phyloP scores from a whole-genome alignment of 768 basidiomycete species.

The Tricholoma sp. region DNA sequence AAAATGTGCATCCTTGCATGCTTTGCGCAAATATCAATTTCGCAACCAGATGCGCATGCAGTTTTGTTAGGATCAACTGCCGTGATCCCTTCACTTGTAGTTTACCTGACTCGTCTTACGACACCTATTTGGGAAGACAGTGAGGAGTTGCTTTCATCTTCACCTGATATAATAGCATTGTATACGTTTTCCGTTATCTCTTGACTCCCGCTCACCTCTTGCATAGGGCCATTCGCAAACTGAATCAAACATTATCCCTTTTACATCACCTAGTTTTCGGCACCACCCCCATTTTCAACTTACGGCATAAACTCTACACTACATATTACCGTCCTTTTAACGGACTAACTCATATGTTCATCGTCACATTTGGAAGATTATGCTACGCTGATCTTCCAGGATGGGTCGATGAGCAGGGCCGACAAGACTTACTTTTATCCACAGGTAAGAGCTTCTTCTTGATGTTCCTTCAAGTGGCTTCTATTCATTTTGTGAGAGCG shows the following conservation, averaged over 20 bases:
- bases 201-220: background rate
- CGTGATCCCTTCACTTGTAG: constrained; percentile 61
- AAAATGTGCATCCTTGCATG: constrained; percentile 35
- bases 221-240: constrained; percentile 42
- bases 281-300: constrained; percentile 39
- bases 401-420: constrained; percentile 43
- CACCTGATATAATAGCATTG: constrained; percentile 31
- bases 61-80: constrained; percentile 41
- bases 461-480: background rate
- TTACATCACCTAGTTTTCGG: constrained; percentile 60
- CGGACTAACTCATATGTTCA: constrained; percentile 63
- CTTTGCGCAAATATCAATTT: constrained; percentile 36
- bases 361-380: constrained; percentile 71
- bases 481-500: background rate
- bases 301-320: constrained; percentile 54
- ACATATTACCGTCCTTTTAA: constrained; percentile 52
- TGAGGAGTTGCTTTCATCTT: constrained; percentile 30
- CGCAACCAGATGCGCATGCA: constrained; percentile 32
- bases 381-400: constrained; percentile 63
- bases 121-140: constrained; percentile 66
- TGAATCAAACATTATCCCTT: constrained; percentile 52
- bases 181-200: constrained; percentile 19
- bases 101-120: constrained; percentile 47
- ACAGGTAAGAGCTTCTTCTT: constrained; percentile 35
- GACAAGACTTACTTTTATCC: constrained; percentile 37